Evolutionary conservation across 2,329 filamentous ascomycete genomes (phyloP), one percentile per base, ranked within the genome.

Genomic region (Arthrobotrys conoides): DNA sequence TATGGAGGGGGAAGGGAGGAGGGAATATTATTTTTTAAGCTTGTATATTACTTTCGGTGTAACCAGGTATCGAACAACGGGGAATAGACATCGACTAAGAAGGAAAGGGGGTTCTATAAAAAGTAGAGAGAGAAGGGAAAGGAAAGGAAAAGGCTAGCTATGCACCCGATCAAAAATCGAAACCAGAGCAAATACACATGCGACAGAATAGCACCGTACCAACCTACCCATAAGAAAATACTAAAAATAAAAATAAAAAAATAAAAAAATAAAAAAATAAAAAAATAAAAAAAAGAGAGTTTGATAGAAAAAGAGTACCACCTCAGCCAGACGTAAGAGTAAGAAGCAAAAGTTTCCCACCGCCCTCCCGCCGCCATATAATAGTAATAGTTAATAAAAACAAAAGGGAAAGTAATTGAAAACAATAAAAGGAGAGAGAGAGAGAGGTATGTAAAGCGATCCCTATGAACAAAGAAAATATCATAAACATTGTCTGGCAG

Each of bases 401-500:
- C 27, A 30, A 30, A 30, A 6, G 27, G 27, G 6, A 30, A 30
- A 6, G 27, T 3, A 38, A 38, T 14, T 10, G 36, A n/a, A n/a
- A 38, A 38, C 10, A 38, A 16, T 14, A 41, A 12, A 12, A 41
- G 12, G 2, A 41, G 14, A 41, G 14, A n/a, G 16, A 36, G 36
- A 12, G 30, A 9, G n/a, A 59, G 30, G 53, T 57, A 57, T 36
- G 53, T 57, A 38, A 57, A 3, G 30, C 53, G 53, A 59, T 59
- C 53, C 53, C 53, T 59, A 59, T 59, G 53, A 24, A 59, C 53
- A 41, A 27, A 30, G 27, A 41, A 27, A 30, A 6, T 59, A 41
- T 59, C 53, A 59, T 59, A 59, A 59, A 14, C 38, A 41, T 41
- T 36, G 27, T 55, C 16, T 55, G 33, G 27, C 14, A 55, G 16